Conservation (phyloP, 2,329 filamentous ascomycete genomes). For the Mycosphaerelloides madeirae region DNA sequence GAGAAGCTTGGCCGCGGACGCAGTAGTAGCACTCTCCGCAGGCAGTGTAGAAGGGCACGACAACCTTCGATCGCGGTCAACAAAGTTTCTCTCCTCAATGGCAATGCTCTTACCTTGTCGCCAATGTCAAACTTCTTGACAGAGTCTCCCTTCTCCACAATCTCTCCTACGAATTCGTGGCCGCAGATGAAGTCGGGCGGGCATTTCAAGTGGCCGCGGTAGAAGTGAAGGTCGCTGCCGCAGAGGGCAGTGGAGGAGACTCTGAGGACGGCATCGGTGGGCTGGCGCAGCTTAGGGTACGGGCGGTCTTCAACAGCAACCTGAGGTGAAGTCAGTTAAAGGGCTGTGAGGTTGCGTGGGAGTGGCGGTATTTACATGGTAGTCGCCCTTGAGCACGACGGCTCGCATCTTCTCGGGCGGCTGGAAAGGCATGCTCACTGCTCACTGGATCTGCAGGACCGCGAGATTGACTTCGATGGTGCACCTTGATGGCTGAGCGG, state of each 20-base stretch:
- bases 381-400: constrained; percentile 77
- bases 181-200: constrained; percentile 60
- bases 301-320: constrained; percentile 74
- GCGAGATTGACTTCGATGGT: too few relatives aligned
- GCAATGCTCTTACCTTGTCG: constrained; percentile 45
- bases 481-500: too few relatives aligned
- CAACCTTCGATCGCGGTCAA: constrained; percentile 49
- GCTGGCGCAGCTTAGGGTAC: constrained; percentile 66
- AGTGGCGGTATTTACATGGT: constrained; percentile 44
- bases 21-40: constrained; percentile 84
- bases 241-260: constrained; percentile 80
- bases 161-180: constrained; percentile 79
- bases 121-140: constrained; percentile 68
- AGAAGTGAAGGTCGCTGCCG: constrained; percentile 84
- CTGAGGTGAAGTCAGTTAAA: constrained; percentile 7
- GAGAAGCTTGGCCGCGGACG: constrained; percentile 67
- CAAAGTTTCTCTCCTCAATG: background rate
- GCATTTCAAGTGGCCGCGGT: constrained; percentile 72
- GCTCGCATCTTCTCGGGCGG: constrained; percentile 67
- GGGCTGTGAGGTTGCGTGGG: background rate
- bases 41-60: constrained; percentile 77
- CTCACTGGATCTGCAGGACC: too few relatives aligned
- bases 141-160: constrained; percentile 61
- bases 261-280: constrained; percentile 74
- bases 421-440: constrained; percentile 7